Conservation (phyloP, 2,329 filamentous ascomycete genomes). For the Domatiomyces globalis region DNA sequence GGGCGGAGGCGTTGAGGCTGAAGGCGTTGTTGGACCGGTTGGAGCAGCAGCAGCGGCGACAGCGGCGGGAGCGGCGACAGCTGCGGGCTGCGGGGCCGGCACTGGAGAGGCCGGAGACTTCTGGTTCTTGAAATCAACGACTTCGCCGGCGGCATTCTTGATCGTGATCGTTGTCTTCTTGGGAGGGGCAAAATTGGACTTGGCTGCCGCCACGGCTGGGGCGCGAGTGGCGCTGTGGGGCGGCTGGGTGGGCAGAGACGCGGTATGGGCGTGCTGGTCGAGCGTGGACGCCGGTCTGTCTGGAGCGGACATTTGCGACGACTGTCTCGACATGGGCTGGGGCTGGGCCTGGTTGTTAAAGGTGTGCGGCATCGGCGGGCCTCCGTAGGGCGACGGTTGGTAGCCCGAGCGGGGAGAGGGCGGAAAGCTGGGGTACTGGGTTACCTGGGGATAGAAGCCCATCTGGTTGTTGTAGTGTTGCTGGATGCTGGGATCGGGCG, state of each 20-base stretch:
- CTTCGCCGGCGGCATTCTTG: slow-evolving; percentile 63
- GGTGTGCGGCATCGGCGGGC: slow-evolving; percentile 37
- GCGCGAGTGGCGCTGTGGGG: slow-evolving; percentile 40
- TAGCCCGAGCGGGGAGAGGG: slow-evolving; percentile 35
- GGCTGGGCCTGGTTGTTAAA: slow-evolving; percentile 34
- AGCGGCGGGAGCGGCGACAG: slow-evolving; percentile 42
- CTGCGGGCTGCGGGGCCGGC: slow-evolving; percentile 42
- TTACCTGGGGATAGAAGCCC: slow-evolving; percentile 9
- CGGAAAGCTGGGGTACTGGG: slow-evolving; percentile 27
- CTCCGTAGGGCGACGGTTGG: slow-evolving; percentile 36
- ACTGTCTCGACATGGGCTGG: slow-evolving; percentile 63
- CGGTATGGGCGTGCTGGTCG: slow-evolving; percentile 38
- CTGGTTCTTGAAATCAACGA: slow-evolving; percentile 54
- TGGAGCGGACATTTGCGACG: slow-evolving; percentile 61
- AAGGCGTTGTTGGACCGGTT: too few species aligned
- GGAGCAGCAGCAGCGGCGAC: slow-evolving; percentile 29
- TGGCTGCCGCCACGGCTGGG: slow-evolving; percentile 46
- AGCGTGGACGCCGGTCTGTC: slow-evolving; percentile 50
- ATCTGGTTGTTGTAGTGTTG: slow-evolving; percentile 15
- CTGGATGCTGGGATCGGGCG: slow-evolving; percentile 18
- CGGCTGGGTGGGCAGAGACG: slow-evolving; percentile 30
- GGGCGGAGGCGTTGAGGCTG: slow-evolving; percentile 65
- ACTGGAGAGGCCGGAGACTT: not conserved
- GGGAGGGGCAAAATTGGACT: slow-evolving; percentile 50
- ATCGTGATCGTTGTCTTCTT: slow-evolving; percentile 56